These are phyloP conservation scores for Globisporangium sylvaticum DNA, from an alignment of 352 stramenopile genomes.

Conservation along the genomic window DNA sequence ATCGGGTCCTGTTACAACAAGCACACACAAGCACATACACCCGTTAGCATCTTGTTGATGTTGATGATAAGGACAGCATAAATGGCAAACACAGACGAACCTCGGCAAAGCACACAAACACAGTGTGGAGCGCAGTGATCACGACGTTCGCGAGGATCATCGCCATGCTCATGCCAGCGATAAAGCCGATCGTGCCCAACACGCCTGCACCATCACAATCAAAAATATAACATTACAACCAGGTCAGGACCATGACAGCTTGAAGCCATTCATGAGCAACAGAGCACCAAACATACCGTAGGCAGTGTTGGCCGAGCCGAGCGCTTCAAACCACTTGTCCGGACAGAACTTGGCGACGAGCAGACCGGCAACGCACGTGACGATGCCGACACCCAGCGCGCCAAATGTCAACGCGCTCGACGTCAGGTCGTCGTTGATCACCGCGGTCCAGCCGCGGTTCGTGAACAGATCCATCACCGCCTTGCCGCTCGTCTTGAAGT, in stretches of 20 bases:
- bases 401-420: conserved; percentile 79
- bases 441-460: conserved; percentile 81
- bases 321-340: conserved; percentile 45
- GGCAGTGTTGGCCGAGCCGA: conserved; percentile 40
- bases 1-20: conserved; percentile 54
- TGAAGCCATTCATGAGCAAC: background rate
- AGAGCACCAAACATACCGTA: conserved; percentile 33
- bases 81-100: conserved; percentile 22
- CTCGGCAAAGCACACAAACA: conserved; percentile 88
- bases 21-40: background rate
- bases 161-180: conserved; percentile 77
- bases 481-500: conserved; percentile 83
- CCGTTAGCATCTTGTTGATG: conserved; percentile 9
- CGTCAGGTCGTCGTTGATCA: conserved; percentile 90
- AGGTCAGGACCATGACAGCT: background rate
- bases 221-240: background rate
- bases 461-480: conserved; percentile 86
- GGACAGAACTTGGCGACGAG: conserved; percentile 70
- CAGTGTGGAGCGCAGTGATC: conserved; percentile 78
- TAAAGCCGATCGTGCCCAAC: conserved; percentile 69
- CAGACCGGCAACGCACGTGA: conserved; percentile 57
- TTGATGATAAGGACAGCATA: background rate
- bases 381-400: conserved; percentile 70
- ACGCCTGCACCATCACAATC: conserved; percentile 17
- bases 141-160: conserved; percentile 82